Base-by-base conservation (phyloP, 164 flowering plant species). In the Berberis vulgaris region DNA sequence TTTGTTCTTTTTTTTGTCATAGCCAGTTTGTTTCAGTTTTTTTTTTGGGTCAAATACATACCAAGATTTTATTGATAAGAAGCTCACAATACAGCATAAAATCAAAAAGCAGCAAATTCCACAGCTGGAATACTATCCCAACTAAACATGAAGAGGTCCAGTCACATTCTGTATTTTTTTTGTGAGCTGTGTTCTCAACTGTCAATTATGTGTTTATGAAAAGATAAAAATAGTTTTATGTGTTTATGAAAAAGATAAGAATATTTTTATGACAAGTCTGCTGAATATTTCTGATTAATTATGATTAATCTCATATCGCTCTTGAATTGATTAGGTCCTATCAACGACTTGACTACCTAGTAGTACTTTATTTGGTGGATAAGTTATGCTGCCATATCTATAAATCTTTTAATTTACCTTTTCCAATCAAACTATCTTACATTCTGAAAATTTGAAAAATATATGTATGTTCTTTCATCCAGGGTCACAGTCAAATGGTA, bases 401-500 rank as follows among this genome's bases (percentile, higher is more conserved):
- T 5, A 46, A 5, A 46, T 46, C 8, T 8, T 46, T 46, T 5
- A 5, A 46, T 46, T 46, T 8, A 46, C 49, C 8, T 5, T 46
- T 8, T 46, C 5, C 49, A 5, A 5, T 46, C 5, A 46, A 46
- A 46, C 8, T 5, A 46, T 8, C 49, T 5, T 5, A 8, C 8
- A 8, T 46, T 46, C 49, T 46, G 49, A 8, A 46, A 46, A 46
- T 46, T 46, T 46, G 49, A 46, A 5, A 5, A 8, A 5, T 5
- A 46, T 5, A 26, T 26, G 49, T 4, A 52, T 52, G 12, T 66
- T 59, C 42, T 40, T 11, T 65, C 41, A 63, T 59, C 67, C 79
- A 83, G 86, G 82, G 38, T 41, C 54, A 13, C 61, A 57, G 63
- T 50, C 79, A 45, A 65, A 67, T 43, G 62, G 58, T 43, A 67